Evolutionary conservation across 2,329 filamentous ascomycete genomes (phyloP).

Genomic region (Trichoderma sp.): DNA sequence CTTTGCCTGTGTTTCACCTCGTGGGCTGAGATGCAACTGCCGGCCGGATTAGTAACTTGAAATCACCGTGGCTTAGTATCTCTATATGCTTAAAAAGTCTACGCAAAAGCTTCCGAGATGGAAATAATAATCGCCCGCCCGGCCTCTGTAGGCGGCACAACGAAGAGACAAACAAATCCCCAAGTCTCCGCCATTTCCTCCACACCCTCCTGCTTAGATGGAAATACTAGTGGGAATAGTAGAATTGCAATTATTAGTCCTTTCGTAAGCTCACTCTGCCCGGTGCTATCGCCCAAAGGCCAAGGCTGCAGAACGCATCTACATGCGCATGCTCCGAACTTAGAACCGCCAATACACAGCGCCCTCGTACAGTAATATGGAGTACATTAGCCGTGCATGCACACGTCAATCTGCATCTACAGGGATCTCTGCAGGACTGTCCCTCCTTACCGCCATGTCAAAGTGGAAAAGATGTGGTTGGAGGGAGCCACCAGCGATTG

Average conservation of each 20-base stretch:
- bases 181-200: neutral
- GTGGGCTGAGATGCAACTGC: neutral
- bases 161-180: neutral
- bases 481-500: neutral
- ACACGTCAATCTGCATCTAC: conserved; percentile 17
- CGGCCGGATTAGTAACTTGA: neutral
- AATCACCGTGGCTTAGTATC: neutral
- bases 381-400: conserved; percentile 13
- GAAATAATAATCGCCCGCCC: neutral
- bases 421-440: conserved; percentile 4
- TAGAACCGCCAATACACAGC: neutral
- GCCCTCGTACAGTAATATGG: neutral
- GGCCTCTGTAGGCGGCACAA: neutral
- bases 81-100: neutral
- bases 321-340: neutral
- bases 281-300: neutral
- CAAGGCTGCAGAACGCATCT: conserved; percentile 1
- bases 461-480: neutral
- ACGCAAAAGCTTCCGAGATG: neutral
- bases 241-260: neutral
- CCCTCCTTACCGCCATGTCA: conserved; percentile 14
- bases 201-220: neutral
- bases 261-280: neutral
- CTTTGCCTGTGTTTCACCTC: neutral
- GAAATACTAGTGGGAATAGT: neutral